A percentile compares a stretch with the other conserved stretches of the same genome.
Conservation (phyloP, 495 filamentous ascomycete species). For the Pyrenopolyporus hunteri region DNA sequence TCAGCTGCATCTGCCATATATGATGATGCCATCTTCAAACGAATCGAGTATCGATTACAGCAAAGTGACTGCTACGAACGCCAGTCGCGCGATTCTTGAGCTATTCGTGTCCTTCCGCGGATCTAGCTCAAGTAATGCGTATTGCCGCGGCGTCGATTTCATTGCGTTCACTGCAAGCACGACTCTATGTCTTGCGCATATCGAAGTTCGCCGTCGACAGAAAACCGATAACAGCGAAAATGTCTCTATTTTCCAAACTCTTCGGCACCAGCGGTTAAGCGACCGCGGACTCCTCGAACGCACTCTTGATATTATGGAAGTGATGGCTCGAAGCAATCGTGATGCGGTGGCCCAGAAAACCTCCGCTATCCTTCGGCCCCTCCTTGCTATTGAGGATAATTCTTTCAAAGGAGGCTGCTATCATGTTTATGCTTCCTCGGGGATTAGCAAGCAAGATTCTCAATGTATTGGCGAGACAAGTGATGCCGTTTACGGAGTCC, state of each 20-base stretch:
- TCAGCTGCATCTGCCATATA: conserved; percentile 48
- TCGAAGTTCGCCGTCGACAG: conserved; percentile 38
- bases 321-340: conserved; percentile 11
- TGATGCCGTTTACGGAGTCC: conserved; percentile 5
- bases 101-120: conserved; percentile 47
- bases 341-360: conserved; percentile 22
- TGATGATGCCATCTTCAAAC: conserved; percentile 30
- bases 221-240: neutral
- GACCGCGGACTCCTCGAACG: conserved; percentile 55
- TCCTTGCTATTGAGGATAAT: conserved; percentile 39
- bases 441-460: conserved; percentile 4
- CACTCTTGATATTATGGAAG: conserved; percentile 46
- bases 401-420: conserved; percentile 13
- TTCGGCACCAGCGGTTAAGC: conserved; percentile 49
- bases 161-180: conserved; percentile 46
- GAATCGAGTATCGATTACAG: conserved; percentile 42
- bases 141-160: conserved; percentile 50
- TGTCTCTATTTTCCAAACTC: conserved; percentile 34
- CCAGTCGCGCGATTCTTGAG: conserved; percentile 46
- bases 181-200: conserved; percentile 44
- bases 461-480: neutral
- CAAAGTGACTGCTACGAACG: conserved; percentile 46
- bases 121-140: conserved; percentile 28
- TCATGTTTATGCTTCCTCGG: conserved; percentile 2
- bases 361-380: conserved; percentile 21